Conservation (phyloP, 305 asterid species). For the Fraxinus xanthoxyloides region DNA sequence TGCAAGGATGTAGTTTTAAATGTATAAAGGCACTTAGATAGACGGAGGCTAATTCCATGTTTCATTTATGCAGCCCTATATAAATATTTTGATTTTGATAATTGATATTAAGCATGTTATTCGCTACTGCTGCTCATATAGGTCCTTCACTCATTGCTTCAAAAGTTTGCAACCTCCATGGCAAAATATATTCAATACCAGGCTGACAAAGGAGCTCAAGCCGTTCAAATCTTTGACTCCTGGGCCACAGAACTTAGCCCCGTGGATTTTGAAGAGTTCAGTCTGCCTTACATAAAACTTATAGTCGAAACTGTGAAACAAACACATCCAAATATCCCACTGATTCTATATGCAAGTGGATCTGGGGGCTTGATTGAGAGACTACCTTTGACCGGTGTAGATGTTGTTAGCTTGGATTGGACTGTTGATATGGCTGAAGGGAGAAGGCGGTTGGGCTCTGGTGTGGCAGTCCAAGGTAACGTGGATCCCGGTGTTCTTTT, state of each 20-base stretch:
- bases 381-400: constrained; percentile 81
- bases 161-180: constrained; percentile 91
- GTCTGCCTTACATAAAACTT: constrained; percentile 78
- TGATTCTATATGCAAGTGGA: constrained; percentile 91
- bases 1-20: background rate
- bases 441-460: constrained; percentile 64
- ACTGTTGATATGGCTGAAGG: constrained; percentile 97
- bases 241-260: constrained; percentile 99
- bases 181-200: constrained; percentile 81
- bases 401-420: constrained; percentile 97
- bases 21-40: background rate
- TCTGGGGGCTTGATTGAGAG: constrained; percentile 96
- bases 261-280: constrained; percentile 88
- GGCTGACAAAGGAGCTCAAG: constrained; percentile 98
- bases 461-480: constrained; percentile 90
- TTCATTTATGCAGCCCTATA: background rate
- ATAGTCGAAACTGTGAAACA: constrained; percentile 73
- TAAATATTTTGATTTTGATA: background rate
- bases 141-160: constrained; percentile 89
- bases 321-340: constrained; percentile 75
- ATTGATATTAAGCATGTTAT: background rate
- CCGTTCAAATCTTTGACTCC: constrained; percentile 95
- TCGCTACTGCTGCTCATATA: constrained; percentile 18
- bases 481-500: constrained; percentile 96
- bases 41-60: background rate